Percentiles rank a stretch among this genome's conserved stretches.
phyloP scores from a whole-genome alignment of 2,329 filamentous ascomycete species.

The Trichoderma atroviride region DNA sequence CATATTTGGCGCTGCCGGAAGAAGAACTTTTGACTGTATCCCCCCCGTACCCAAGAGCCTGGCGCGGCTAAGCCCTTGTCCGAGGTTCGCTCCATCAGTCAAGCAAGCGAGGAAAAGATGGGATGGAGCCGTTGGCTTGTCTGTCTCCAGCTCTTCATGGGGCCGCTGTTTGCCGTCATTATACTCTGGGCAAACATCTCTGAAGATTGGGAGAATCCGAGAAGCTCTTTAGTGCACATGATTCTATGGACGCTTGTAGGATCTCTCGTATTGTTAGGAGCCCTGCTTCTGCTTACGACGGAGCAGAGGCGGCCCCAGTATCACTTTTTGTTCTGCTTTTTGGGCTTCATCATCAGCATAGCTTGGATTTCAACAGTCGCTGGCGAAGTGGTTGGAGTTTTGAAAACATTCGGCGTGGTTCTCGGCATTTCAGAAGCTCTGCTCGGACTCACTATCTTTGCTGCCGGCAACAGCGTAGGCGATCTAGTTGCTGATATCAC shows the following conservation, averaged over 20 bases:
- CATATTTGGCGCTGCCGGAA: constrained; percentile 30
- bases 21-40: constrained; percentile 31
- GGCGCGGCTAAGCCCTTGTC: constrained; percentile 39
- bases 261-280: constrained; percentile 67
- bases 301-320: constrained; percentile 69
- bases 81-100: constrained; percentile 38
- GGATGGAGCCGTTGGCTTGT: constrained; percentile 93
- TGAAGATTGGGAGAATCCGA: constrained; percentile 59
- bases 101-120: constrained; percentile 47
- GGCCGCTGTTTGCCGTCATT: constrained; percentile 78
- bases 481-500: constrained; percentile 95
- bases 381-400: constrained; percentile 89
- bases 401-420: constrained; percentile 92
- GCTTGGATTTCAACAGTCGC: constrained; percentile 97
- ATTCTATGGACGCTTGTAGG: constrained; percentile 66
- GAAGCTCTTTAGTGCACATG: constrained; percentile 57
- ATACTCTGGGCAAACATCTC: constrained; percentile 72
- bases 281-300: constrained; percentile 70
- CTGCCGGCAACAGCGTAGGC: constrained; percentile 91
- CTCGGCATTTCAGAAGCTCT: constrained; percentile 93
- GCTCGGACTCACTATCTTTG: constrained; percentile 91
- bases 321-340: constrained; percentile 78
- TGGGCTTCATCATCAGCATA: constrained; percentile 89
- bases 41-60: not conserved
- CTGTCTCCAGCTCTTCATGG: constrained; percentile 80